These are phyloP conservation scores for Trichoderma hamatum DNA, from an alignment of 2,329 filamentous ascomycete genomes.

Conservation along the genomic window DNA sequence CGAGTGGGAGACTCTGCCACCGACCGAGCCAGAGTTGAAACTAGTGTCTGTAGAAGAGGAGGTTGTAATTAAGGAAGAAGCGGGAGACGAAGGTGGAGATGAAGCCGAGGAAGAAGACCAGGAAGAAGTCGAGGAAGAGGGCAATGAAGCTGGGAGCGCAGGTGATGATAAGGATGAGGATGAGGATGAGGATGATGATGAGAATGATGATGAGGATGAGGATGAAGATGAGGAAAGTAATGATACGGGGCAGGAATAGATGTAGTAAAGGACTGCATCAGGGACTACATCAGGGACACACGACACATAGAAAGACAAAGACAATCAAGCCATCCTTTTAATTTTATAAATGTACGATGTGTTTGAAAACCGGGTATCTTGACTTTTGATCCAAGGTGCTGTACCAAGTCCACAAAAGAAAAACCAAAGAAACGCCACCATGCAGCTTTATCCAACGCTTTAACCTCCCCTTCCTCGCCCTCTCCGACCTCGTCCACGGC, in stretches of 20 bases:
- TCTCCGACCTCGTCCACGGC: slow-evolving; percentile 41
- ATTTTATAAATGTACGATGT: not conserved
- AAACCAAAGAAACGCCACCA: not conserved
- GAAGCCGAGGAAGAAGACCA: not conserved
- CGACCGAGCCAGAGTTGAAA: not conserved
- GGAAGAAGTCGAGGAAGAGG: not conserved
- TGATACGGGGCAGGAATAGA: not conserved
- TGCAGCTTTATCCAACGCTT: slow-evolving; percentile 11
- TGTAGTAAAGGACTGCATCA: too few relatives aligned
- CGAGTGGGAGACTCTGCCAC: slow-evolving; percentile 47
- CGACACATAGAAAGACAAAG: not conserved
- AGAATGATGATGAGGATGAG: not conserved
- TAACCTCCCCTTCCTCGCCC: slow-evolving; percentile 36
- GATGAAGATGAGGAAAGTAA: not conserved
- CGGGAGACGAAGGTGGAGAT: not conserved
- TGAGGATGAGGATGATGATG: not conserved
- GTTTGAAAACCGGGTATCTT: slow-evolving; percentile 19
- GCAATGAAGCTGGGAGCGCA: not conserved
- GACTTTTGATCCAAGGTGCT: slow-evolving; percentile 8
- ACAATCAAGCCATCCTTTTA: not conserved
- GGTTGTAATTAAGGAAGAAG: not conserved
- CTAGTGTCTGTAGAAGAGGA: not conserved
- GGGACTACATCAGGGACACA: not conserved
- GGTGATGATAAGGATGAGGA: not conserved
- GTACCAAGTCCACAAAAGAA: not conserved